Evolutionary conservation across 73 alveolate species (phyloP), one percentile per base, ranked within the genome.

Genomic region (Halteria grandinella): DNA sequence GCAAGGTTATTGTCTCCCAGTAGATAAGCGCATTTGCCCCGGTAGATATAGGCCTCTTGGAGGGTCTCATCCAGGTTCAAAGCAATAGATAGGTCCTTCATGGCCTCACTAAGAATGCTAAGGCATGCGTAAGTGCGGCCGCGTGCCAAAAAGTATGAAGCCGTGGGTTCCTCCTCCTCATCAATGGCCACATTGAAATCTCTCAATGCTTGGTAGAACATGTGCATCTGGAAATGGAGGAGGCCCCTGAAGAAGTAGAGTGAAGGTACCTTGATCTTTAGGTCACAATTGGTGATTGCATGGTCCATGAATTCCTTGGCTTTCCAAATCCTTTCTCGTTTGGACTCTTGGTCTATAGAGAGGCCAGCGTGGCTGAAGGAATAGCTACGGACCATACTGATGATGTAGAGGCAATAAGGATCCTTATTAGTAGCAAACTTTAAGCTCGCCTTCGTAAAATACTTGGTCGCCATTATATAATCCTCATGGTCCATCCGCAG

Each of bases 11-110:
- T 83, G 28, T 83, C 85, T 34, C 92, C 92, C 11, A 83, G 37
- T 17, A 83, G 58, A 45, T 83, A 83, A 17, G 92, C 85, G 24
- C 92, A 83, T 60, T 83, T 83, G 7, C 92, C 92, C 62, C 92
- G 72, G 33, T 78, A 51, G 18, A 51, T 47, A 49, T 51, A 83
- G 1, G 78, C 92, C 27, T 83, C 86, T 25, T 62, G 63, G 0
- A 79, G 55, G 2, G 70, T 55, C 18, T 83, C 92, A 36, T 83
- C 92, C 1, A 83, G 47, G 55, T 62, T 62, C 4, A 83, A 44
- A 20, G 92, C 83, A 8, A 83, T 73, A 41, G 82, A 37, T 32
- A 83, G 73, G 49, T 83, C 92, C 44, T 83, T 60, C 76, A 83
- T 83, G 17, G 92, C 92, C 62, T 83, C 92, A n/a, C 75, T 74